Conservation (phyloP, 768 basidiomycete species). For the Lactarius hatsudake region DNA sequence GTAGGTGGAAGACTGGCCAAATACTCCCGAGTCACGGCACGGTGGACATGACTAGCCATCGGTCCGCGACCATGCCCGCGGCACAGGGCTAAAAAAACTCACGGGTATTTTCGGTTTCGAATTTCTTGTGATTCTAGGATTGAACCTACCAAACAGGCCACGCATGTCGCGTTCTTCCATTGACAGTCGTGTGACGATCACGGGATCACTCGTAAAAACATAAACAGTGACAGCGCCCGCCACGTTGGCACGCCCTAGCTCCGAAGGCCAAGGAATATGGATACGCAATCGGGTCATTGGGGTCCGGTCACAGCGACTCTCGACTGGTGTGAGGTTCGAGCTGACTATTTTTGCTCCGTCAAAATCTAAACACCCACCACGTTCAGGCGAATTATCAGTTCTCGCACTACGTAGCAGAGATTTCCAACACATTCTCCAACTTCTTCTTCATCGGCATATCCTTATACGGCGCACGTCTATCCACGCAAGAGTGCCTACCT, state of each 20-base stretch:
- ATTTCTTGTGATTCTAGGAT: too few species aligned
- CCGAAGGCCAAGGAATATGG: neutral
- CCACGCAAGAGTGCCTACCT: constrained; percentile 34
- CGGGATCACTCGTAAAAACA: neutral
- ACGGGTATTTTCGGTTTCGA: neutral
- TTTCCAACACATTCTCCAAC: constrained; percentile 67
- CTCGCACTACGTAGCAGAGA: constrained; percentile 73
- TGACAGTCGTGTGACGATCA: neutral
- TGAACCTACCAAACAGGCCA: too few species aligned
- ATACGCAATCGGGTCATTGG: constrained; percentile 34
- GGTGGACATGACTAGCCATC: too few species aligned
- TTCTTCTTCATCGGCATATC: constrained; percentile 55
- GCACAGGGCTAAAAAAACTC: neutral
- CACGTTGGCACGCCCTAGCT: too few species aligned
- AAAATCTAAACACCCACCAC: neutral
- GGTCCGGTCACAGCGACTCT: constrained; percentile 67
- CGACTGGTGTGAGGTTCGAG: constrained; percentile 69
- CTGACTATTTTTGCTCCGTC: neutral
- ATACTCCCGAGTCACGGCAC: too few species aligned
- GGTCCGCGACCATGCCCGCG: neutral
- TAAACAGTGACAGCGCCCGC: too few species aligned
- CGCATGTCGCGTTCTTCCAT: too few species aligned
- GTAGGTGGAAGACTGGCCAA: neutral
- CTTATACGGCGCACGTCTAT: constrained; percentile 43
- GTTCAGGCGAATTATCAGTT: constrained; percentile 72